Evolutionary conservation across 192 early-diverging fungal species (phyloP), one percentile per base, ranked within the genome.

Genomic region (Funneliformis mosseae): DNA sequence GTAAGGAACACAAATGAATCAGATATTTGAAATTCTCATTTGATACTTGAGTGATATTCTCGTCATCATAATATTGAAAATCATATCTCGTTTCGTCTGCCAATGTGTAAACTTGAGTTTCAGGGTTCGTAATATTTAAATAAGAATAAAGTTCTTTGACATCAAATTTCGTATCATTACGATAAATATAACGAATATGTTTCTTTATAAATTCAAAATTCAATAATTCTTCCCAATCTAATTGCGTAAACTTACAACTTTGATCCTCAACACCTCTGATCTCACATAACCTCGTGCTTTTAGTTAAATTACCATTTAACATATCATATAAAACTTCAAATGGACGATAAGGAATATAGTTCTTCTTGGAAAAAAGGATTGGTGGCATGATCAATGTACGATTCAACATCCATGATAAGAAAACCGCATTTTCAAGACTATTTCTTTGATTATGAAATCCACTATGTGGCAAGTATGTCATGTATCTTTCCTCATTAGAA

Each of bases 391-490:
- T 78, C 16, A 89, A 62, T 6, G 88, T 89, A 64, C 88, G 68
- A 41, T 87, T 86, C 8, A 84, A 68, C n/a, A 69, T 70, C n/a
- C 74, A 72, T 1, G 88, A 81, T 27, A 89, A 62, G 5, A 81
- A 79, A 6, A 89, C 41, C 1, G 88, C 88, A 63, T 86, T 87
- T 28, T 84, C 78, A 11, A 87, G 78, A 8, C 78, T 75, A 8
- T 83, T 86, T 25, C 86, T 83, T 74, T 89, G 88, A 55, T 87
- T 84, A 50, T 87, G 83, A 68, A 89, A 84, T 0, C 86, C 86
- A 43, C 85, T 83, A 43, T 89, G 86, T 38, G 86, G 86, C 45
- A 87, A 42, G 71, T 85, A 89, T 16, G 82, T 80, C 50, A 55
- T 55, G 18, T 55, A 55, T 21, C 16, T 55, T 55, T 55, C 50